Conservation (phyloP, 441 rosid genomes). For the Biscutella auriculata region DNA sequence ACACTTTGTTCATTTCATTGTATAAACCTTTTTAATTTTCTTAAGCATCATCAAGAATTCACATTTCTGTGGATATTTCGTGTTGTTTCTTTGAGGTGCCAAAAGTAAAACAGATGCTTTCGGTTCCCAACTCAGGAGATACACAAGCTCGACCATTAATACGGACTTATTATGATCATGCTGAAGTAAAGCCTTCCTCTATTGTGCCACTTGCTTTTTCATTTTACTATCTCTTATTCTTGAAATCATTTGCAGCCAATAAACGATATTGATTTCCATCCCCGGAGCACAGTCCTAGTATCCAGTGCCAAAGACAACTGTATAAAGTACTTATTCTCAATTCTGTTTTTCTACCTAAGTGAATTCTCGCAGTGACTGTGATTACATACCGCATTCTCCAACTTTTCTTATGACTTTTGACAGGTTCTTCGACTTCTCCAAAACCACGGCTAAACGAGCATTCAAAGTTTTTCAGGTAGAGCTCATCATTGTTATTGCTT, state of each 20-base stretch:
- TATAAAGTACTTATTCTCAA: conserved; percentile 38
- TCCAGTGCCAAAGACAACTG: conserved; percentile 75
- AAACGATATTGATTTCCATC: conserved; percentile 84
- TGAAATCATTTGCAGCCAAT: conserved; percentile 44
- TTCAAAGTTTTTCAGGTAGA: conserved; percentile 74
- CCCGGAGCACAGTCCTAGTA: conserved; percentile 57
- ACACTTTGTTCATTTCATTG: not conserved
- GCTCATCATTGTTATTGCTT: conserved; percentile 12
- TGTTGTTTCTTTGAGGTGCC: conserved; percentile 37
- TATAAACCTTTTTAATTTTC: not conserved
- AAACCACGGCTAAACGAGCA: conserved; percentile 75
- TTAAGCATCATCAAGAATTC: not conserved
- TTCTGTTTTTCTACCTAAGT: not conserved
- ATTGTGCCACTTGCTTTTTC: not conserved
- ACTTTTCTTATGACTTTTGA: conserved; percentile 5
- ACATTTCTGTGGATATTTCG: not conserved
- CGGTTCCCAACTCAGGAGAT: too few species aligned
- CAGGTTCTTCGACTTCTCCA: conserved; percentile 81
- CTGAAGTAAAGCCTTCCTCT: conserved; percentile 34
- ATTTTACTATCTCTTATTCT: not conserved
- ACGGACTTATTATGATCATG: conserved; percentile 77
- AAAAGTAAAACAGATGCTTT: conserved; percentile 78
- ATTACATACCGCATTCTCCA: not conserved
- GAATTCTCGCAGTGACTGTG: not conserved
- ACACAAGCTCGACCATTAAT: conserved; percentile 60